Base-by-base conservation (phyloP, 768 basidiomycete genomes). In the Amanita pseudoporphyria region DNA sequence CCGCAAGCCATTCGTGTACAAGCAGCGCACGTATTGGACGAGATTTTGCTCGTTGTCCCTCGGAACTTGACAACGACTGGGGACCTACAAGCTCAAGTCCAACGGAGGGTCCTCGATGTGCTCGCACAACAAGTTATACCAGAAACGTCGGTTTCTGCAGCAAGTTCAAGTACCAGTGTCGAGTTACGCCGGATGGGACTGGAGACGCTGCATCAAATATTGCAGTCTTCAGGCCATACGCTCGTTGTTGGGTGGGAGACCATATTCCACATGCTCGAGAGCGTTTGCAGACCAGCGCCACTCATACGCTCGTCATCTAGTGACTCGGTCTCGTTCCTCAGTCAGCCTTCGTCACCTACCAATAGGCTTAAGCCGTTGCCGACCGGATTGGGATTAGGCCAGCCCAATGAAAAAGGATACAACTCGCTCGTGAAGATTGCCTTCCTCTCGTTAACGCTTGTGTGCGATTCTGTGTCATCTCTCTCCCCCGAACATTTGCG, bases 161-260 rank as follows among this genome's bases (percentile, higher is more conserved):
- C 64, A 13, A 67, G 65, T 52, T 71, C 71, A 2, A 67, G 65
- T 19, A 75, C 71, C 2, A 75, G 64, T 41, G 79, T 91, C 14
- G 94, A 97, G 58, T 70, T 98, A 33, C 77, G 93, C 21, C 72
- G 82, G 19, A 87, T 93, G 79, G 95, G 92, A 0, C 69, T 94
- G 46, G 90, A 95, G 58, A 89, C 88, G 0, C 66, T 99, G 9
- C 88, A 93, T 55, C 79, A 87, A 56, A 93, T 99, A 47, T 69
- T 99, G 9, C 89, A 97, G 61, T 81, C 83, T 1, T 88, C 90
- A 0, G 95, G 90, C 0, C 92, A 97, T 63, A 92, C 91, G 0
- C 72, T 99, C 1, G 78, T 93, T 6, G 79, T 87, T 12, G 95
- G 96, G 0, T 99, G 95, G 95, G 84, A 87, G 56, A 85, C 74